Evolutionary conservation across 2,329 filamentous ascomycete species (phyloP).

Genomic region (Trichothecium roseum): DNA sequence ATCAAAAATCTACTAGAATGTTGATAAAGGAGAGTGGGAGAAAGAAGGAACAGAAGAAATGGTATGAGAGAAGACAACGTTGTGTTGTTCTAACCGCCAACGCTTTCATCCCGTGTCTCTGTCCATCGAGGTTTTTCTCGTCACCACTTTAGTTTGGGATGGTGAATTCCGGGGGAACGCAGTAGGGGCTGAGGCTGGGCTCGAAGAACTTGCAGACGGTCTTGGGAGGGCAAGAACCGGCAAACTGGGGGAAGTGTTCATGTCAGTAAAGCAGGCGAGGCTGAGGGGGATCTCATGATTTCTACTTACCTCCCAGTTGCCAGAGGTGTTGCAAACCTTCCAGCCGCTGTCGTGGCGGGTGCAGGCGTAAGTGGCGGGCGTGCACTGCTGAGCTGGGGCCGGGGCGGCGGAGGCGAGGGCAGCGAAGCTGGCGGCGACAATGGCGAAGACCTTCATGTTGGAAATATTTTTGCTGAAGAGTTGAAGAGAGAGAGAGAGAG

Average conservation of each 20-base stretch:
- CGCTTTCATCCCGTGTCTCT: no score
- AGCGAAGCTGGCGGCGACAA: no score
- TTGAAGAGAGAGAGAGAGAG: no score
- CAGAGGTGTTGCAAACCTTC: slow-evolving; percentile 20
- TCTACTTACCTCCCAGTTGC: slow-evolving; percentile 21
- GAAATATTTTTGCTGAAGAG: no score
- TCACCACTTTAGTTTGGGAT: slow-evolving; percentile 8
- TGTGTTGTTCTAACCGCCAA: no score
- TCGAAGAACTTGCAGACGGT: slow-evolving; percentile 24
- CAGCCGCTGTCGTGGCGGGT: slow-evolving; percentile 15
- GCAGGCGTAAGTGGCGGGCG: slow-evolving; percentile 24
- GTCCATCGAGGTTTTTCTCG: no score
- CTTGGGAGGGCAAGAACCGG: slow-evolving; percentile 22
- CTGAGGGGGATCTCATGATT: neutral
- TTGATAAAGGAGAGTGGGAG: no score
- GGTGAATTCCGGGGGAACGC: slow-evolving; percentile 20
- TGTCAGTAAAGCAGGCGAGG: neutral
- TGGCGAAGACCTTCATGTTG: no score
- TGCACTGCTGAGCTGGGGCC: slow-evolving; percentile 12
- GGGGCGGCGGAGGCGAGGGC: no score
- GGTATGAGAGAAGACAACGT: no score
- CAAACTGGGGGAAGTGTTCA: slow-evolving; percentile 12
- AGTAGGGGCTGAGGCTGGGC: slow-evolving; percentile 25
- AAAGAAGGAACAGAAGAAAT: no score
- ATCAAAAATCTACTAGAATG: no score